Conservation (phyloP, 2,329 filamentous ascomycete genomes). For the Colletotrichum cereale region DNA sequence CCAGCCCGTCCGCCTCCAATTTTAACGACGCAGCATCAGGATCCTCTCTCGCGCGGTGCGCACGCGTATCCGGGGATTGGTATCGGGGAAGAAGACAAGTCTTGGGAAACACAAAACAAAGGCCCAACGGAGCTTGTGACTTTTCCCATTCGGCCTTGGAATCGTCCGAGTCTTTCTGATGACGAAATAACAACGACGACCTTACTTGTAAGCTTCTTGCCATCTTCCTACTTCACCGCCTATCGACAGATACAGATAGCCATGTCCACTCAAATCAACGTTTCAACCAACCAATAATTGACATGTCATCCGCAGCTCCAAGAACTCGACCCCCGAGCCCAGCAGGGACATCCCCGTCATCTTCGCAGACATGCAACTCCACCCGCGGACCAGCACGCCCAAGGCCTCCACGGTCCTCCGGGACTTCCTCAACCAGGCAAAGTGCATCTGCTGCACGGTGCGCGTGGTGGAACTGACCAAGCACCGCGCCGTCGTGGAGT, state of each 20-base stretch:
- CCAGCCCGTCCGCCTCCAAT: neutral
- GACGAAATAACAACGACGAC: conserved; percentile 21
- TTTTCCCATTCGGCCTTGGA: conserved; percentile 6
- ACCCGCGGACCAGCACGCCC: conserved; percentile 40
- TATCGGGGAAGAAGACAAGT: neutral
- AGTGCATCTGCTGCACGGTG: conserved; percentile 40
- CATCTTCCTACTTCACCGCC: conserved; percentile 1
- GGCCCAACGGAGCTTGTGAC: neutral
- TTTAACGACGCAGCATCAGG: conserved; percentile 4
- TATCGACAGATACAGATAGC: neutral
- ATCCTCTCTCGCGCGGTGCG: neutral
- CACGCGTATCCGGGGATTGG: neutral
- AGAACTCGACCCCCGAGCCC: neutral
- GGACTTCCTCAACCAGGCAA: conserved; percentile 33
- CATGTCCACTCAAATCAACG: too few species aligned
- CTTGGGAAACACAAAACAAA: neutral
- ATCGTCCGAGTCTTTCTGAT: conserved; percentile 8
- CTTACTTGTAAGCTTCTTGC: conserved; percentile 20
- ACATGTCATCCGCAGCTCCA: conserved; percentile 15
- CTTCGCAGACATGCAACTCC: conserved; percentile 35
- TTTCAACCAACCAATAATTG: neutral
- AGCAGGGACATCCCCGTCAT: neutral
- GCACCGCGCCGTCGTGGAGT: conserved; percentile 39
- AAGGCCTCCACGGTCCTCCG: conserved; percentile 33
- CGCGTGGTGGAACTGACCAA: conserved; percentile 38